Percentiles rank a stretch among this genome's conserved stretches.
These are phyloP conservation scores for Candida sphagnicola DNA, from an alignment of 805 yeast species.

Conservation along the genomic window DNA sequence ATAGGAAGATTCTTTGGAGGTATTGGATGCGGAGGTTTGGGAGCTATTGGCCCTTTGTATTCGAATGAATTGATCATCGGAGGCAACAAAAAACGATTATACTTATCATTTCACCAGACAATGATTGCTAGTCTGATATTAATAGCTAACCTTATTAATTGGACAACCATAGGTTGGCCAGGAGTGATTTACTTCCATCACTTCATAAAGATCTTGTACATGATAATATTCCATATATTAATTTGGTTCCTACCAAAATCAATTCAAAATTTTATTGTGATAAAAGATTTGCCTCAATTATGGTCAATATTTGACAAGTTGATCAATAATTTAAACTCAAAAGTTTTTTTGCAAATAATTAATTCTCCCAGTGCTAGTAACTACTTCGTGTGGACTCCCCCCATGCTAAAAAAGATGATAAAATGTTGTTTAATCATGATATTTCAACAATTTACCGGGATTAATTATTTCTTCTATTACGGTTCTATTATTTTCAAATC, in stretches of 20 bases:
- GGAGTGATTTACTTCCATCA: conserved; percentile 1
- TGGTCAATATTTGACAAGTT: conserved; percentile 1
- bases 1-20: conserved; percentile 20
- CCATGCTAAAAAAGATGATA: neutral
- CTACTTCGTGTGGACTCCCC: neutral
- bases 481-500: conserved; percentile 19
- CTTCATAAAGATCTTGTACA: neutral
- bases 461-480: conserved; percentile 29
- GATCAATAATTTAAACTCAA: neutral
- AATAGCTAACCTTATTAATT: conserved; percentile 15
- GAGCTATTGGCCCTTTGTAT: conserved; percentile 22
- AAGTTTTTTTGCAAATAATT: neutral
- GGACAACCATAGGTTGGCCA: neutral
- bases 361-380: neutral
- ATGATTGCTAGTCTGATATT: conserved; percentile 20
- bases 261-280: conserved; percentile 2
- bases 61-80: conserved; percentile 15
- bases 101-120: conserved; percentile 20
- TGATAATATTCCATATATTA: neutral
- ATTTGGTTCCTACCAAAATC: conserved; percentile 4
- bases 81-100: conserved; percentile 11
- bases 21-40: conserved; percentile 19
- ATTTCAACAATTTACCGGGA: conserved; percentile 34
- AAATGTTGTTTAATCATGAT: conserved; percentile 21
- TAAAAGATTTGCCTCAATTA: neutral